Evolutionary conservation across 495 filamentous ascomycete species (phyloP), one percentile per base, ranked within the genome.

Genomic region (Neurospora hispaniola): DNA sequence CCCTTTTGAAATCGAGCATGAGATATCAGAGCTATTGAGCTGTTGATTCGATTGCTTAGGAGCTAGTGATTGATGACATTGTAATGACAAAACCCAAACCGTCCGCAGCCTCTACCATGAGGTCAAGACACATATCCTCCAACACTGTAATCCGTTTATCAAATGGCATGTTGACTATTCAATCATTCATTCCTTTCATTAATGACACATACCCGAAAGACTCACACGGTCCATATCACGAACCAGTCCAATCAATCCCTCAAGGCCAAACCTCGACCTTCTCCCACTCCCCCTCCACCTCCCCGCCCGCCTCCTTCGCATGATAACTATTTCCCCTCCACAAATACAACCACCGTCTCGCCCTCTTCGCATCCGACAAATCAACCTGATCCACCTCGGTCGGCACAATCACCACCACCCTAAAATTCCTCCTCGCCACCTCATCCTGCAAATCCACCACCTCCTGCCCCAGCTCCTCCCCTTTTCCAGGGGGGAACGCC

Each of bases 181-280:
- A 5, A 23, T 20, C 46, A 12, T 54, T 54, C 20, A 54, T 1
- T 23, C 5, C 46, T 20, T 11, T 9, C 9, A 20, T n/a, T 54
- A 8, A 9, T 2, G 3, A 48, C 12, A 54, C n/a, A 54, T 2
- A 54, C 5, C 46, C 20, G 10, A 1, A 0, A 54, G 10, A 44
- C 5, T 14, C 5, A 12, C 1, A 12, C 10, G 9, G 35, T 38
- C 35, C 35, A 38, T 20, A 8, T 11, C n/a, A 12, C 1, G n/a
- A 48, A 48, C n/a, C 4, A 0, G 8, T 38, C 27, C 27, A 31
- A 31, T 31, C n/a, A 44, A 20, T 6, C 20, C 10, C 20, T 7
- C 54, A 95, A 18, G 94, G 94, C 94, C 94, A 97, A 62, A 93
- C 79, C 82, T 98, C 94, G 68, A 89, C 86, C 76, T 87, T 88